These are phyloP conservation scores for Colletotrichum gloeosporioides DNA, from an alignment of 2,329 filamentous ascomycete species.

Conservation along the genomic window DNA sequence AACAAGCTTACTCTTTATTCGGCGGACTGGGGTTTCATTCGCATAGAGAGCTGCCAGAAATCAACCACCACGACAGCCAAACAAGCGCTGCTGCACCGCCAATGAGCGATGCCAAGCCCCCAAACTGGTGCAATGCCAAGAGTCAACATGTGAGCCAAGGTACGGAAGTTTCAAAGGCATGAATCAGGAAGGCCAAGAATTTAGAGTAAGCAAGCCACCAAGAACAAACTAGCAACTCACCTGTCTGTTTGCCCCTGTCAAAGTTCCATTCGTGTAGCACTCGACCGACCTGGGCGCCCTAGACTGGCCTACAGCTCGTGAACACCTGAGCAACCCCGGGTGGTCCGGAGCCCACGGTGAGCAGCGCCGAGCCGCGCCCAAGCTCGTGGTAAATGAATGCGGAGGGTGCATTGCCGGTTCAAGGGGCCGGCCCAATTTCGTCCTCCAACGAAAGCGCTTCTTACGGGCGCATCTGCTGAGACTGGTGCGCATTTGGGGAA, in stretches of 20 bases:
- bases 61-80: background rate
- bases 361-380: background rate
- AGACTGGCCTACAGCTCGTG: background rate
- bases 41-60: background rate
- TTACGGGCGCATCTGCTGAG: background rate
- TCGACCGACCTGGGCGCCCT: background rate
- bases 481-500: slow-evolving; percentile 10
- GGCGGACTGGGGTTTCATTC: background rate
- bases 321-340: background rate
- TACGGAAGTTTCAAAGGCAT: slow-evolving; percentile 16
- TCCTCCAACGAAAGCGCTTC: slow-evolving; percentile 12
- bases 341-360: background rate
- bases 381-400: slow-evolving; percentile 6
- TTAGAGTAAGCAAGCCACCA: background rate
- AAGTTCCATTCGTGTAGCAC: slow-evolving; percentile 2
- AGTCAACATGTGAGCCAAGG: slow-evolving; percentile 7
- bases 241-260: background rate
- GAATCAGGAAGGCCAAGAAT: background rate
- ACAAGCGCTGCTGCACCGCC: background rate
- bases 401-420: slow-evolving; percentile 6
- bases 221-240: background rate
- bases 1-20: background rate
- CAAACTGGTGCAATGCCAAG: background rate
- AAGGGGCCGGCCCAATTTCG: slow-evolving; percentile 7
- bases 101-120: background rate